A percentile compares a stretch with the other conserved stretches of the same genome.
phyloP scores from a whole-genome alignment of 164 flowering plant genomes.

The Annona squamosa region DNA sequence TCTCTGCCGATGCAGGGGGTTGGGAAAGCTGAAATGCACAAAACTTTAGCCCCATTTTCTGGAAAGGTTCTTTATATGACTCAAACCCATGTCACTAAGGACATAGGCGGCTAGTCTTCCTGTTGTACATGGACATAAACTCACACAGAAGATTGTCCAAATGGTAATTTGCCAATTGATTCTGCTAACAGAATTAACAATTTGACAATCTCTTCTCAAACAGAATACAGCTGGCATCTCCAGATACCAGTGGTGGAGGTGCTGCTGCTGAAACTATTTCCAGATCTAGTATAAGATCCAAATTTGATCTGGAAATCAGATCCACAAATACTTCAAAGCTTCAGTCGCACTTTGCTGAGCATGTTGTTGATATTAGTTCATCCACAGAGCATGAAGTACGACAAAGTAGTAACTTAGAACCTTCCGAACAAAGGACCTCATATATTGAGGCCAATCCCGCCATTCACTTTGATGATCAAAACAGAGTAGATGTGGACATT shows the following conservation, averaged over 20 bases:
- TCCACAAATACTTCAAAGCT: slow-evolving; percentile 17
- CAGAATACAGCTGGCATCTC: slow-evolving; percentile 45
- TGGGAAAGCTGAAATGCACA: too few species aligned
- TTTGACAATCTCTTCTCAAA: slow-evolving; percentile 14
- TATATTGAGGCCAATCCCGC: slow-evolving; percentile 23
- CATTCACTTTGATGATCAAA: slow-evolving; percentile 20
- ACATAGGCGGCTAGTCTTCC: too few species aligned
- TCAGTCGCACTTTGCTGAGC: slow-evolving; percentile 32
- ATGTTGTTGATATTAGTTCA: slow-evolving; percentile 33
- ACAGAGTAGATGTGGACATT: slow-evolving; percentile 17
- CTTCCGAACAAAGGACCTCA: slow-evolving; percentile 24
- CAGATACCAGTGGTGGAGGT: slow-evolving; percentile 26
- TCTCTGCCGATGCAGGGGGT: too few species aligned
- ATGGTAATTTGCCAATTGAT: too few species aligned
- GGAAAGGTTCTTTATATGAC: too few species aligned
- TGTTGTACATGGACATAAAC: too few species aligned
- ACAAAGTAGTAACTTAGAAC: slow-evolving; percentile 22
- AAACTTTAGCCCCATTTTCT: too few species aligned
- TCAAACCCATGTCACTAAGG: too few species aligned
- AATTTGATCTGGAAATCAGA: slow-evolving; percentile 34
- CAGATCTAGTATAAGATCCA: slow-evolving; percentile 28
- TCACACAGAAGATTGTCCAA: too few species aligned
- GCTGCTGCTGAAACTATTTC: slow-evolving; percentile 44
- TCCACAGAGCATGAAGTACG: slow-evolving; percentile 29
- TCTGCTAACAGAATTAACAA: not conserved